Conservation (phyloP, 257 asterid species). For the Knoxia roxburghii region DNA sequence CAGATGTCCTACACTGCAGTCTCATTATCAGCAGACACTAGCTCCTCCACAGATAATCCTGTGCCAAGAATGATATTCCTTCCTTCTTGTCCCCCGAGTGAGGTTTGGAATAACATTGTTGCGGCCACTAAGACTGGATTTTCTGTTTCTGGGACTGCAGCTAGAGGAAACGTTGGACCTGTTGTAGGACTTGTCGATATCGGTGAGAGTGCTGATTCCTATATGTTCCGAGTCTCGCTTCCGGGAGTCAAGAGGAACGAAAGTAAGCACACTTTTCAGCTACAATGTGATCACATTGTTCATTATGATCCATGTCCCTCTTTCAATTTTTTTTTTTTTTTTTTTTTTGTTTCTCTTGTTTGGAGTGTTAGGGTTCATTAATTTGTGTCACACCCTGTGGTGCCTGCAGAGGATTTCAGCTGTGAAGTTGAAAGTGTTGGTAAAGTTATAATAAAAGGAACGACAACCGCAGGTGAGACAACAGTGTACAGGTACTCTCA, state of each 20-base stretch:
- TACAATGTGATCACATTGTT: too few species aligned
- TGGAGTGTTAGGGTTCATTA: background rate
- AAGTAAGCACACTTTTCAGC: slow-evolving; percentile 51
- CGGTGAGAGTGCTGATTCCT: slow-evolving; percentile 69
- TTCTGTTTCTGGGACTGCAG: slow-evolving; percentile 72
- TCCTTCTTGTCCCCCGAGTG: slow-evolving; percentile 53
- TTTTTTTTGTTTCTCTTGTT: background rate
- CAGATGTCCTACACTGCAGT: slow-evolving; percentile 8
- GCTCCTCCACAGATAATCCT: slow-evolving; percentile 16
- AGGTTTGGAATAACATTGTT: slow-evolving; percentile 57
- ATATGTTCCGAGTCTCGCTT: slow-evolving; percentile 78
- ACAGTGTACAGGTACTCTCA: slow-evolving; percentile 41
- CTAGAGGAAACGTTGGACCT: slow-evolving; percentile 57
- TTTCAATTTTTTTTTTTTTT: too few species aligned
- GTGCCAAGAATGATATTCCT: slow-evolving; percentile 51
- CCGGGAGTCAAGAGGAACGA: slow-evolving; percentile 88
- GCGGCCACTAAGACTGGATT: slow-evolving; percentile 48
- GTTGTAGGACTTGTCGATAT: slow-evolving; percentile 65
- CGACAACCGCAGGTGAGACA: slow-evolving; percentile 55
- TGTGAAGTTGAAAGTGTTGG: slow-evolving; percentile 81
- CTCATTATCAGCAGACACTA: slow-evolving; percentile 21
- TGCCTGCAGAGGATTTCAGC: slow-evolving; percentile 57
- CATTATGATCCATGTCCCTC: too few species aligned
- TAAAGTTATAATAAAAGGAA: slow-evolving; percentile 58
- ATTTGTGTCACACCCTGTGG: background rate